Base-by-base conservation (phyloP, 805 yeast species). In the Candida ficus region DNA sequence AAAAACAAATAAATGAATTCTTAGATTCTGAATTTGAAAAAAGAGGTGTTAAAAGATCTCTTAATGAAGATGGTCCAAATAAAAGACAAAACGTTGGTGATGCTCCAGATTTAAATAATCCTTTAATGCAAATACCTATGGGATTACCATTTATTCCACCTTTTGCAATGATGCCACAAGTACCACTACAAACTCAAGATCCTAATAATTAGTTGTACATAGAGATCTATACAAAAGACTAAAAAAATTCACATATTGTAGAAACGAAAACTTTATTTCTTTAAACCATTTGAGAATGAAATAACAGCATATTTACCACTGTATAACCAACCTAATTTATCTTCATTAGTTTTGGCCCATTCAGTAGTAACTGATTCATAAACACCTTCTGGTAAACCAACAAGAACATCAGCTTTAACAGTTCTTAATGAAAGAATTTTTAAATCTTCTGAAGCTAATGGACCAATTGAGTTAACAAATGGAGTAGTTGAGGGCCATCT, bases 251-350 rank as follows among this genome's bases (percentile, higher is more conserved):
- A n/a, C n/a, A n/a, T n/a, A n/a, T n/a, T n/a, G n/a, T n/a, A n/a
- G n/a, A n/a, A n/a, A n/a, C n/a, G n/a, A n/a, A n/a, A n/a, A n/a
- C n/a, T n/a, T 29, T 7, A 6, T 18, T 23, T 25, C 5, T 55
- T 40, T 9, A 12, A 21, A 26, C 80, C 79, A 37, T 54, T 50
- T 13, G 70, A 64, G 56, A 65, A 84, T 37, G 83, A 76, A 31
- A 91, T 78, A 14, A 93, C 96, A 1, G 99, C 99, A 80, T 93
- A 93, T 60, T 87, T 84, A 43, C 99, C 99, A 45, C 86, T 76
- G 49, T 87, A 72, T 35, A 82, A 73, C 99, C 99, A 93, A 47
- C 81, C 76, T 34, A 78, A 77, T 20, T 85, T 87, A 37, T 68
- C 61, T 44, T 81, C 80, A 45, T 83, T 77, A 0, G 85, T 80